Conservation (phyloP, 805 yeast genomes). For the Wickerhamomyces canadensis region DNA sequence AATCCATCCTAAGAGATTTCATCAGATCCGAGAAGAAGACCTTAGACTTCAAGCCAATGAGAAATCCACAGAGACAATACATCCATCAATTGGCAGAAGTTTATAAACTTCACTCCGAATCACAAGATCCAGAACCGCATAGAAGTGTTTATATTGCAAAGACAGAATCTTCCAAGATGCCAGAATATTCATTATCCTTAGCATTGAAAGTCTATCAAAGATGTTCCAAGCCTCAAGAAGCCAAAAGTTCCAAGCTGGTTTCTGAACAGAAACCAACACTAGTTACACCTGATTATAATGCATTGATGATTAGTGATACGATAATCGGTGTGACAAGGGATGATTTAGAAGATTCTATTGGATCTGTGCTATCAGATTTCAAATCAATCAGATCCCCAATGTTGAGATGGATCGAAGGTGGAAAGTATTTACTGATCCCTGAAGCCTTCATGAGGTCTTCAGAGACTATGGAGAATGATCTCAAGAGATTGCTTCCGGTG, state of each 20-base stretch:
- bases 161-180: constrained; percentile 28
- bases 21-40: constrained; percentile 36
- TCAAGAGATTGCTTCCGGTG: constrained; percentile 34
- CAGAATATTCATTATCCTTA: constrained; percentile 41
- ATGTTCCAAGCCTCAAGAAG: constrained; percentile 18
- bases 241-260: too few species aligned
- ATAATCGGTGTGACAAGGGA: constrained; percentile 44
- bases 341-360: constrained; percentile 24
- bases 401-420: constrained; percentile 37
- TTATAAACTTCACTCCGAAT: constrained; percentile 56
- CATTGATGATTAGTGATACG: constrained; percentile 47
- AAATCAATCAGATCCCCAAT: constrained; percentile 19
- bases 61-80: constrained; percentile 59
- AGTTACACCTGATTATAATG: constrained; percentile 36
- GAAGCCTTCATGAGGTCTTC: constrained; percentile 28
- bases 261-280: constrained; percentile 2
- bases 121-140: constrained; percentile 79
- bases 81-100: constrained; percentile 61
- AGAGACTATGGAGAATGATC: constrained; percentile 36
- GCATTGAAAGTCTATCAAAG: constrained; percentile 33
- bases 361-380: constrained; percentile 4
- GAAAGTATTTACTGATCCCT: constrained; percentile 37
- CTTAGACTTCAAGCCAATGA: constrained; percentile 72
- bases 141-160: constrained; percentile 61
- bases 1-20: constrained; percentile 44